Evolutionary conservation across 2,329 filamentous ascomycete genomes (phyloP), one percentile per base, ranked within the genome.

Genomic region (Neonectria punicea): DNA sequence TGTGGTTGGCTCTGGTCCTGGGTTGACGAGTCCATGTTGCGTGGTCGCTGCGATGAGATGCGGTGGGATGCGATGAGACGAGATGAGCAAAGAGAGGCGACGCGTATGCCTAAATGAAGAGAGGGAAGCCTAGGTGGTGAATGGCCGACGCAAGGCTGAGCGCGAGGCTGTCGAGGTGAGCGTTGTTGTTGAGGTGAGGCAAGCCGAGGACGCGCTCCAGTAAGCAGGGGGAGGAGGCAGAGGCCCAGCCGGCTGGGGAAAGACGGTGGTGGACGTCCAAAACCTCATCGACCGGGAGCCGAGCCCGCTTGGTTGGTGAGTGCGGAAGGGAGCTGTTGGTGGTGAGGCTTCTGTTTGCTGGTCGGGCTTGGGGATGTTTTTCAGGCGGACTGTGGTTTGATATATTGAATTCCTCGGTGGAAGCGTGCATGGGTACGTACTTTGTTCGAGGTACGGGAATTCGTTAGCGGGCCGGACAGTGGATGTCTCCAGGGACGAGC

Each of bases 231-330:
- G 53, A 60, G 51, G 28, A 62, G 56, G 25, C 25, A 25, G 50
- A 68, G 49, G 66, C 65, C 71, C 70, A 72, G 71, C 71, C 66
- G 58, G 67, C 70, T 71, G 66, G 70, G 65, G 57, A 50, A 57
- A 63, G 60, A 61, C 13, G 61, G 56, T 22, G 61, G 46, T 30
- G 32, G 55, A 16, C 36, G 43, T 46, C 58, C 20, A 65, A 54
- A 47, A 36, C 36, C 61, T 66, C 56, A 70, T 72, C 36, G 43
- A 70, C 46, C 32, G 66, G 59, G 25, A 51, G 30, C 14, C 8
- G 18, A 32, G n/a, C 36, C 53, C 36, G 53, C 49, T 25, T 20
- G 39, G 36, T 62, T 55, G 20, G 46, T 43, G 53, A 53, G 39
- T 13, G 39, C 11, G 18, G 41, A 43, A 30, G 20, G 43, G 32